phyloP scores from a whole-genome alignment of 345 rosid species.

The Carallia brachiata region DNA sequence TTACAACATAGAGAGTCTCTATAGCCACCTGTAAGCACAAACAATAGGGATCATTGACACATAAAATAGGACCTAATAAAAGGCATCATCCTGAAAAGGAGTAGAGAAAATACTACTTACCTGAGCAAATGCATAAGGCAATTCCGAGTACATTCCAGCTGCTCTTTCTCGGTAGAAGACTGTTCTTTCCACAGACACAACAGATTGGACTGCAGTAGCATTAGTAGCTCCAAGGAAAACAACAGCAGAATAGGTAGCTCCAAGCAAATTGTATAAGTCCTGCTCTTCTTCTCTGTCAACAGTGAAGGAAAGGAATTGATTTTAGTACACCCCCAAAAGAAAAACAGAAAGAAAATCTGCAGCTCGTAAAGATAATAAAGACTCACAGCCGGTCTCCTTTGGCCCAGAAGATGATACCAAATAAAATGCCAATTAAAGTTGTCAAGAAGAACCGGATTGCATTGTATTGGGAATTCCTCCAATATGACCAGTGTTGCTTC shows the following conservation, averaged over 20 bases:
- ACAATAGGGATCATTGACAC: neutral
- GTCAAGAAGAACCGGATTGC: constrained; percentile 36
- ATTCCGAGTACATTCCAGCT: constrained; percentile 47
- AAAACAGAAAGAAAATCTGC: neutral
- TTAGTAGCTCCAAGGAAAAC: constrained; percentile 43
- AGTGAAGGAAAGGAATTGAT: neutral
- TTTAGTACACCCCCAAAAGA: neutral
- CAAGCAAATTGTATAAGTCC: constrained; percentile 37
- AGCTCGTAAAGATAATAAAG: neutral
- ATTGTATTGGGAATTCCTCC: constrained; percentile 43
- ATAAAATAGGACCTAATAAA: neutral
- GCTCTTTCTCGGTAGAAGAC: constrained; percentile 49
- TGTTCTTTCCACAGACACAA: constrained; percentile 43
- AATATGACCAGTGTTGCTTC: constrained; percentile 50
- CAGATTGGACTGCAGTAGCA: constrained; percentile 39
- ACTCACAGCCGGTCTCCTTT: constrained; percentile 36
- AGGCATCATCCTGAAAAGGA: neutral
- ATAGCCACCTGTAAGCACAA: constrained; percentile 34
- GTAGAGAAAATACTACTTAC: constrained; percentile 5
- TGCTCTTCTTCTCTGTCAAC: constrained; percentile 21
- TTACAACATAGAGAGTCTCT: constrained; percentile 36
- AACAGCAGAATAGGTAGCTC: constrained; percentile 40
- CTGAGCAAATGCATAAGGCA: constrained; percentile 47
- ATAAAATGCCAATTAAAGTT: constrained; percentile 26
- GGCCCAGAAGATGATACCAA: constrained; percentile 40